Base-by-base conservation (phyloP, 139 green algal species). In the Bryopsis sp. region DNA sequence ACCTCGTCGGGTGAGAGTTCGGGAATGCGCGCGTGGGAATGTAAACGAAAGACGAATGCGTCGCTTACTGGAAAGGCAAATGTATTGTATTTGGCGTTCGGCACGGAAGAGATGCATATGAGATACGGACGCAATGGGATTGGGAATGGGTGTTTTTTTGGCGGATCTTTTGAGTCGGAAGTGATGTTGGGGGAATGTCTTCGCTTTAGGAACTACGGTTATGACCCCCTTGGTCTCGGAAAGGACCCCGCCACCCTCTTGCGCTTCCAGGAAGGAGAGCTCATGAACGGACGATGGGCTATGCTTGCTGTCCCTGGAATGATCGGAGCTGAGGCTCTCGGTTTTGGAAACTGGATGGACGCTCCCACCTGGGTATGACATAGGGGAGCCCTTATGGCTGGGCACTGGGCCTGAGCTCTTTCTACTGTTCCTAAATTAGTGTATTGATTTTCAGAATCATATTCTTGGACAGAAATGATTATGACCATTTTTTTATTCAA, bases 171-270 rank as follows among this genome's bases (percentile, higher is more conserved):
- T 54, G 11, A 19, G 19, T 54, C 43, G 43, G 43, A 19, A 19
- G 19, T 26, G 43, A 11, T 19, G 43, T 11, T 54, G 43, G 43
- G 15, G 19, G 43, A 26, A 19, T 54, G 43, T 11, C 32, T 5
- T 8, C 26, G 3, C 48, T 15, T 24, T 65, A 79, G 79, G 64
- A 84, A 91, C 88, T 95, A 85, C 59, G 88, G 88, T 37, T 95
- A 91, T 72, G 89, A 95, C 76, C 89, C 89, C 35, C 73, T 92
- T 2, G 74, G 64, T 11, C 85, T 95, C 47, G 86, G 39, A 68
- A 74, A 77, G 61, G 76, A 85, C 32, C 46, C 65, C 11, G 64
- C 15, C 8, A 29, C 37, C 26, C 57, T 79, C 0, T 19, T 39
- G 22, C 59, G 68, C 29, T 69, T 78, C 36, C 63, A 70, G 28